Evolutionary conservation across 208 protist genomes (phyloP), one percentile per base, ranked within the genome.

Genomic region (Acanthamoeba sp.): DNA sequence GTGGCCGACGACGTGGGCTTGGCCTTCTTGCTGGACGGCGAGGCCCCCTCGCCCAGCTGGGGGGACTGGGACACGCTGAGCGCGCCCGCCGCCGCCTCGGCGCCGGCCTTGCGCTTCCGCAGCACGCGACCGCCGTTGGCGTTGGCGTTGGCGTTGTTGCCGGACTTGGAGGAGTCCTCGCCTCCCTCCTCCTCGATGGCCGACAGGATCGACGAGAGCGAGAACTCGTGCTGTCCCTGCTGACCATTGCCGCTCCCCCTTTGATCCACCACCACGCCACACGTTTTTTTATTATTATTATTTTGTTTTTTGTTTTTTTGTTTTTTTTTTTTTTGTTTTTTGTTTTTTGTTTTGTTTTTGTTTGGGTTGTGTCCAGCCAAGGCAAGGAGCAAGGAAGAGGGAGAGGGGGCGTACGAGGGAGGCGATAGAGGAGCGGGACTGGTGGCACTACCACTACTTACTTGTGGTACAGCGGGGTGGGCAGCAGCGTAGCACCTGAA

Each of bases 111-210:
- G 1, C 50, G 50, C 50, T 57, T 57, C 18, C 50, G 2, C 4
- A 40, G 6, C 40, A 50, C 6, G 3, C 40, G 29, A 7, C 71
- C 38, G 71, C 38, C 71, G 71, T n/a, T 78, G 2, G 36, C 29
- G 36, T 20, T 82, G 71, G 12, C 29, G 29, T 10, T 50, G 22
- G 4, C 20, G 1, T 16, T 50, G 16, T 9, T 24, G 27, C 24
- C 22, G 10, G n/a, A n/a, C n/a, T n/a, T n/a, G n/a, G n/a, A n/a
- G n/a, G n/a, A n/a, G n/a, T 4, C 71, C 20, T 50, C 40, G 5
- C 27, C 71, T 1, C 71, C 71, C 71, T 82, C 64, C 64, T 73
- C 64, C 64, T 73, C 64, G 64, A 73, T 73, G 9, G 64, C 64
- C 64, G 64, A 73, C 12, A 73, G 12, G 27, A 73, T 73, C 29